A percentile compares a stretch with the other conserved stretches of the same genome.
Evolutionary conservation across 345 rosid genomes (phyloP).

Genomic region (Brassica napus): Da-Ae NC_063447.1:4014501-4015000

Average conservation of each 20-base stretch:
- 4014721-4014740: not conserved
- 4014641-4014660: not conserved
- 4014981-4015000: not conserved
- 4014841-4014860: not conserved
- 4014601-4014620: not conserved
- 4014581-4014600: not conserved
- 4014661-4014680: not conserved
- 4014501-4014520: no score
- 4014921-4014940: conserved; percentile 19
- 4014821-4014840: conserved; percentile 10
- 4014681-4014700: not conserved
- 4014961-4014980: not conserved
- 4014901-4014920: conserved; percentile 28
- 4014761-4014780: not conserved
- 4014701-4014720: not conserved
- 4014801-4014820: not conserved
- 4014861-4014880: conserved; percentile 34
- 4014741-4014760: not conserved
- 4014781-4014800: not conserved
- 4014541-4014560: conserved; percentile 10
- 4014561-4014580: conserved; percentile 3
- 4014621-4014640: not conserved
- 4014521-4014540: not conserved
- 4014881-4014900: conserved; percentile 12
- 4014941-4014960: not conserved